Evolutionary conservation across 2,329 filamentous ascomycete species (phyloP), one percentile per base, ranked within the genome.

Genomic region (Periconia digitata): DNA sequence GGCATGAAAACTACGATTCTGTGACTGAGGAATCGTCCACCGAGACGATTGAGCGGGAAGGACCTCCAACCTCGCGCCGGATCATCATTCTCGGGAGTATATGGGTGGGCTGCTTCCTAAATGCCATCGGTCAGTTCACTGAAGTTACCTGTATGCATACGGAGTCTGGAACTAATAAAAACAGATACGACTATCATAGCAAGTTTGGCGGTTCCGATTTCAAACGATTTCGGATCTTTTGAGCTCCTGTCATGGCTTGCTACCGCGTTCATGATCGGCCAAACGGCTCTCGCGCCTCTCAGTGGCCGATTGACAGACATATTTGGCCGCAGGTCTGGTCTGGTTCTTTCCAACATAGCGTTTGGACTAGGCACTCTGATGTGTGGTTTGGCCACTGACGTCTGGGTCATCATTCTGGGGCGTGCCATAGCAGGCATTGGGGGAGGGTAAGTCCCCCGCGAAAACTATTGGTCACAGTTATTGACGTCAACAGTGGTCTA

Each of bases 281-380:
- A 92, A 69, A 88, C 91, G 2, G 90, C 90, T 0, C 89, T 85
- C 60, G 91, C 95, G 69, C 91, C 91, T 12, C 79, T 96, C 17
- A 90, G 87, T 8, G 92, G 92, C 6, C 84, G 90, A 5, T 71
- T 96, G 50, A 96, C 91, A 0, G 92, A 96, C 67, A 94, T 96
- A 42, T 94, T 94, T 63, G 88, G 87, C 10, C 84, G 91, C 5
- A 83, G 89, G 0, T 84, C 86, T 0, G 91, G 91, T 0, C 74
- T 96, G 2, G 76, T 95, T 10, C 85, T 92, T 53, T 89, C 86
- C 57, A 94, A 94, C 66, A 54, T 90, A 47, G 82, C 92, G 68
- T 96, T 96, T 64, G 87, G 85, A 0, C 73, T 77, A 0, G 91
- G 91, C 0, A 96, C 94, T 52, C 72, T 94, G 51, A 86, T 95